These are phyloP conservation scores for Trichopus zeylanicus DNA, from an alignment of 116 monocot species.

Conservation along the genomic window DNA sequence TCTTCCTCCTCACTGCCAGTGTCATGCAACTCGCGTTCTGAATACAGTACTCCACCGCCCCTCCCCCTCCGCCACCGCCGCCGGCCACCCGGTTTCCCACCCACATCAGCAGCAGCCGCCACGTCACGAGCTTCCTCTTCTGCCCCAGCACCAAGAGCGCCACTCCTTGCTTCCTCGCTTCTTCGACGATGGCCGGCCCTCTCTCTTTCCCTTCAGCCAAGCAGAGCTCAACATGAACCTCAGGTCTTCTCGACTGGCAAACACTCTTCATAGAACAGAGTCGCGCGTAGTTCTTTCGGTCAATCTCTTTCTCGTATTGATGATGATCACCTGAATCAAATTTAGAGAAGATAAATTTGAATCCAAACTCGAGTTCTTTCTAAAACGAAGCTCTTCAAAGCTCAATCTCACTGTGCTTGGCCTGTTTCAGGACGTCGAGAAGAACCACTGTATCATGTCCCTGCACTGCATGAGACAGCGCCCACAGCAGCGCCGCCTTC, in stretches of 20 bases:
- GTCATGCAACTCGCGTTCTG: slow-evolving; percentile 63
- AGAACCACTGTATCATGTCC: slow-evolving; percentile 42
- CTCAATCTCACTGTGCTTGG: slow-evolving; percentile 20
- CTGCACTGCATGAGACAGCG: slow-evolving; percentile 51
- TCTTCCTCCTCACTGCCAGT: slow-evolving; percentile 49
- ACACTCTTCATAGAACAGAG: slow-evolving; percentile 39
- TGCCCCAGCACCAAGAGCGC: slow-evolving; percentile 63
- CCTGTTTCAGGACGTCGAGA: slow-evolving; percentile 29
- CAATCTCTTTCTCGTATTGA: not conserved
- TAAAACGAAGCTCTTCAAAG: not conserved
- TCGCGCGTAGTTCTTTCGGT: slow-evolving; percentile 13
- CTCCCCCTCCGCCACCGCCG: no score
- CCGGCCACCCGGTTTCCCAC: slow-evolving; percentile 2
- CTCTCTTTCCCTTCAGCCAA: slow-evolving; percentile 42
- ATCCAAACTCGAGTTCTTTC: not conserved
- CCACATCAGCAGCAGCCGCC: slow-evolving; percentile 48
- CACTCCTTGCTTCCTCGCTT: slow-evolving; percentile 30
- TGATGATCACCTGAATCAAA: slow-evolving; percentile 10
- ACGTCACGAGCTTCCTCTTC: slow-evolving; percentile 27
- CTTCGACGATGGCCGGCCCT: slow-evolving; percentile 53
- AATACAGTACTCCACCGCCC: slow-evolving; percentile 54
- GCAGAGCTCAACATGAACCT: slow-evolving; percentile 46
- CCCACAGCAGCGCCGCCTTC: slow-evolving; percentile 52
- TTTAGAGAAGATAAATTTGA: not conserved
- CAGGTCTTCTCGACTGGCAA: slow-evolving; percentile 49